phyloP scores from a whole-genome alignment of 331 rosid genomes.

The Saraca asoca region DNA sequence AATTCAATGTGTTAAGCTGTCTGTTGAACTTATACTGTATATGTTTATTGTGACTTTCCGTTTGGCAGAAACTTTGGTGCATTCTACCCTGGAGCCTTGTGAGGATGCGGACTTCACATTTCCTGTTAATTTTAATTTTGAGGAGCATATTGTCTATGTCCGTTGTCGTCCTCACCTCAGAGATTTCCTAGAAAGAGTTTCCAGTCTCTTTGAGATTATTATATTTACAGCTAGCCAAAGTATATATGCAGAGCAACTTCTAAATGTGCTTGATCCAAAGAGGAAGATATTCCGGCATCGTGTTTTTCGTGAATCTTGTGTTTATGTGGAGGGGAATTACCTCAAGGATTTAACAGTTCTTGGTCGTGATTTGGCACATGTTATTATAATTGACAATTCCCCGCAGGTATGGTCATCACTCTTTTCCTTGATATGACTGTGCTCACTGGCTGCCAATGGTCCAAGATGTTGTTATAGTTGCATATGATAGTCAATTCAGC shows the following conservation, averaged over 20 bases:
- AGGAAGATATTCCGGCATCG: conserved; percentile 95
- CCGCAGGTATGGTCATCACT: conserved; percentile 70
- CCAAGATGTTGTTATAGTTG: background rate
- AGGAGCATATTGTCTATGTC: conserved; percentile 88
- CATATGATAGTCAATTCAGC: background rate
- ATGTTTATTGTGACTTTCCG: conserved; percentile 32
- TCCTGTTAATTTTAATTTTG: conserved; percentile 81
- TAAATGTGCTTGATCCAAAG: conserved; percentile 93
- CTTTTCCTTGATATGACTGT: conserved; percentile 1
- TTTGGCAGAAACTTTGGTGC: conserved; percentile 95
- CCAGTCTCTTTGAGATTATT: conserved; percentile 78
- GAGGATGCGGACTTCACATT: conserved; percentile 92
- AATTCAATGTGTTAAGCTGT: no score
- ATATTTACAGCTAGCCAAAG: conserved; percentile 99
- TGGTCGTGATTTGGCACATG: conserved; percentile 91
- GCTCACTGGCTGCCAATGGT: background rate
- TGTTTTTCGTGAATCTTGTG: conserved; percentile 93
- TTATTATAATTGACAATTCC: conserved; percentile 85
- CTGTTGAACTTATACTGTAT: conserved; percentile 21
- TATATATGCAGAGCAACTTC: conserved; percentile 97
- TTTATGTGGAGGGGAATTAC: conserved; percentile 92
- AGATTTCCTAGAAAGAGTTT: conserved; percentile 72
- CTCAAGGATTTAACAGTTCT: conserved; percentile 93
- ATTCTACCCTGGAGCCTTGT: conserved; percentile 90
- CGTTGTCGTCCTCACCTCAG: conserved; percentile 97